Percentiles rank a stretch among this genome's conserved stretches.
These are phyloP conservation scores for Pezicula neosporulosa DNA, from an alignment of 2,329 filamentous ascomycete species.

Conservation along the genomic window DNA sequence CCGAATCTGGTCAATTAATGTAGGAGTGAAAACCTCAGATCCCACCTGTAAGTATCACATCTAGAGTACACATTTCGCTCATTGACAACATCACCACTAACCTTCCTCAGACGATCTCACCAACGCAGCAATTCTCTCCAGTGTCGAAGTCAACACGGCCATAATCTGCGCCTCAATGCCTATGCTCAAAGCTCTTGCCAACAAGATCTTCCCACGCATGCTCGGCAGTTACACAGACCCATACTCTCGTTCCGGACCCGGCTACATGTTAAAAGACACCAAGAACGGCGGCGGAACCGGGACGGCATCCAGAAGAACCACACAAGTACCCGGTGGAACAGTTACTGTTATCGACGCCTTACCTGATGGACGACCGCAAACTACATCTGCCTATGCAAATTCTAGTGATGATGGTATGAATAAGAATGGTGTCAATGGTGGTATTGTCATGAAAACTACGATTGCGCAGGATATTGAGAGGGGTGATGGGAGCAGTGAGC, in stretches of 20 bases:
- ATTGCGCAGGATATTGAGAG: background rate
- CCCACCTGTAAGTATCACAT: background rate
- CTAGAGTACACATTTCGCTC: background rate
- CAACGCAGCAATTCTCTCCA: background rate
- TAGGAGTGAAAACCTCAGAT: background rate
- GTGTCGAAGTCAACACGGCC: background rate
- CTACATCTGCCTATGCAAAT: background rate
- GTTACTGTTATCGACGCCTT: too few species aligned
- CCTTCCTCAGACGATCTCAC: background rate
- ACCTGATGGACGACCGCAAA: too few species aligned
- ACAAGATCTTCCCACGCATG: background rate
- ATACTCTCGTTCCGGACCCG: background rate
- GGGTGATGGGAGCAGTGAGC: background rate
- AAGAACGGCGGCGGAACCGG: background rate
- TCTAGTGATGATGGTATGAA: background rate
- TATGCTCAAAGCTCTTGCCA: background rate
- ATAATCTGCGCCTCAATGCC: conserved; percentile 1
- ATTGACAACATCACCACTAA: background rate
- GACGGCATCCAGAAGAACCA: too few species aligned
- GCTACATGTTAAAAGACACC: background rate
- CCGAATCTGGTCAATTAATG: background rate
- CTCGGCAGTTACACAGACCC: background rate
- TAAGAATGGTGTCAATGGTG: background rate
- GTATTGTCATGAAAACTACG: background rate
- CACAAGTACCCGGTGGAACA: too few species aligned